Evolutionary conservation across 139 green algal species (phyloP).

Genomic region (Edaphochlamys debaryana): DNA sequence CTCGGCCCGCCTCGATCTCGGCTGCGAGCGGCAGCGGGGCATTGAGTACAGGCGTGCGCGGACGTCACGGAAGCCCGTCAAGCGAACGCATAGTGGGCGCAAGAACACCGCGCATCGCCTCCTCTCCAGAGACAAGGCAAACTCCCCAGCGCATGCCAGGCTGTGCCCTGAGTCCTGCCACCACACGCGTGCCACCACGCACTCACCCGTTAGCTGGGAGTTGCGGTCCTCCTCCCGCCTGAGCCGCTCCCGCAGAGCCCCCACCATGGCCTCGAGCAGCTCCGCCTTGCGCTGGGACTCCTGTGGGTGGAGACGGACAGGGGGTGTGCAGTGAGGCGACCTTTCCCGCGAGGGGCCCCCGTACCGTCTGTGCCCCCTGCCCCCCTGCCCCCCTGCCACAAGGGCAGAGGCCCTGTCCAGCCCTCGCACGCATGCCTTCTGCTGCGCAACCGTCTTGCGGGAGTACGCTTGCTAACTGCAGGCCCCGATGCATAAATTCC

Average conservation of each 20-base stretch:
- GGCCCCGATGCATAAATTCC: too few relatives aligned
- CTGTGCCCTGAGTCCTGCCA: neutral
- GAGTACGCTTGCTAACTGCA: too few relatives aligned
- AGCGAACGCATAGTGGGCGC: neutral
- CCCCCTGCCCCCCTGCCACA: too few relatives aligned
- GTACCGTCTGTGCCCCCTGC: too few relatives aligned
- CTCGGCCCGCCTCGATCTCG: conserved; percentile 40
- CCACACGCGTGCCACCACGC: neutral
- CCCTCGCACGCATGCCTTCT: too few relatives aligned
- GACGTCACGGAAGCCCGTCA: neutral
- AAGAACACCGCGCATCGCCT: neutral
- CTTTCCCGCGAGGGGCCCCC: too few relatives aligned
- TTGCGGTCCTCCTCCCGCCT: conserved; percentile 41
- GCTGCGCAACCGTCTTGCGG: too few relatives aligned
- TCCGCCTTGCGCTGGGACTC: conserved; percentile 44
- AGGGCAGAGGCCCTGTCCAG: too few relatives aligned
- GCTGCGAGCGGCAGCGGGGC: neutral
- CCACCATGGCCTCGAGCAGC: conserved; percentile 53
- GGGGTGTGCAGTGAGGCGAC: too few relatives aligned
- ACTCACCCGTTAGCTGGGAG: conserved; percentile 19
- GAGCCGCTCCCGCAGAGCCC: conserved; percentile 37
- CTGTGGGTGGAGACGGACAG: too few relatives aligned
- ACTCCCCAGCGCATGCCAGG: too few relatives aligned
- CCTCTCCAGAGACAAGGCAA: neutral
- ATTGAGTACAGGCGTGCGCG: neutral